These are phyloP conservation scores for Limnomonas spitsbergensis DNA, from an alignment of 139 green algal species.

Conservation along the genomic window DNA sequence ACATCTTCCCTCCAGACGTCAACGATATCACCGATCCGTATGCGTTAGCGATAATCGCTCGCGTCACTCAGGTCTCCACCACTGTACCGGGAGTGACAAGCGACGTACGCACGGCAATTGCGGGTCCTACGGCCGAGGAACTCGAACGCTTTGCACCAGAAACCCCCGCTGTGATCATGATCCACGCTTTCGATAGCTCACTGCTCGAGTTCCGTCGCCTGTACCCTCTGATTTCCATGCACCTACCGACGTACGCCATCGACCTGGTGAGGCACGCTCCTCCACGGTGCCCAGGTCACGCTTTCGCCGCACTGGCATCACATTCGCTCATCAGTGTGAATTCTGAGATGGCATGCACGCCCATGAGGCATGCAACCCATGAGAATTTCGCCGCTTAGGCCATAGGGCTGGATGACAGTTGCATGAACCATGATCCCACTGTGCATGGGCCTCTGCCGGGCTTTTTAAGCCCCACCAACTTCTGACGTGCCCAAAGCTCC, in stretches of 20 bases:
- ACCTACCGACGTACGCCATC: slow-evolving; percentile 68
- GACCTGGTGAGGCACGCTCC: slow-evolving; percentile 82
- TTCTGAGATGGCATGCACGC: too few species aligned
- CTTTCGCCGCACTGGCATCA: too few species aligned
- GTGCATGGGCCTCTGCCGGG: too few species aligned
- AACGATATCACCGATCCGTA: background rate
- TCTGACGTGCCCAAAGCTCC: too few species aligned
- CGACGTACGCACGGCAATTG: slow-evolving; percentile 49
- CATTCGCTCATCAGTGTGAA: too few species aligned
- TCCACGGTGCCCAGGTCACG: too few species aligned
- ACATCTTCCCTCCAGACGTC: background rate
- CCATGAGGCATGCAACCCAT: too few species aligned
- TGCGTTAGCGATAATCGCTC: background rate
- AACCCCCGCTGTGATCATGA: slow-evolving; percentile 69
- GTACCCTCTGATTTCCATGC: slow-evolving; percentile 59
- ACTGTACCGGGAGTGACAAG: background rate
- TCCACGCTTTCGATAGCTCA: slow-evolving; percentile 85
- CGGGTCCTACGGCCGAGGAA: slow-evolving; percentile 32
- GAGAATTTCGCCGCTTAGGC: too few species aligned
- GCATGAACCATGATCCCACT: too few species aligned
- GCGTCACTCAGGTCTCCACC: background rate
- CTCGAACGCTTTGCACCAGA: slow-evolving; percentile 8
- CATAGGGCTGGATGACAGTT: too few species aligned
- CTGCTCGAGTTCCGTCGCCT: slow-evolving; percentile 86
- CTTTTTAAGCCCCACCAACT: too few species aligned